Evolutionary conservation across 176 grass and related monocot species (phyloP), one percentile per base, ranked within the genome.

Genomic region (Urochloa ruziziensis): DNA sequence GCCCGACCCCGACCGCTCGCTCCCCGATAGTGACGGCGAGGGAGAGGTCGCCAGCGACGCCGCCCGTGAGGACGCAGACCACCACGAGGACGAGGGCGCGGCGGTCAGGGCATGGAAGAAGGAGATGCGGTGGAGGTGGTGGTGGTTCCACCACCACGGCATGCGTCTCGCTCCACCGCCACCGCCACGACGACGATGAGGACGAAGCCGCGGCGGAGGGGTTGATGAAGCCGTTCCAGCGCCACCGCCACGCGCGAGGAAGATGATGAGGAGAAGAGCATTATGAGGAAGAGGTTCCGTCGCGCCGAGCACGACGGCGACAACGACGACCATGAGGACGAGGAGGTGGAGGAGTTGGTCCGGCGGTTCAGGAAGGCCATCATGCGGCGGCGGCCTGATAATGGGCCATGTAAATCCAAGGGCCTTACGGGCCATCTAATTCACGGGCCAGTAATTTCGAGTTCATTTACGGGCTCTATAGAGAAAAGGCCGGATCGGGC

Each of bases 351-450:
- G 27, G 82, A 85, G 16, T 13, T 85, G 24, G 62, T 73, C 4
- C 58, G 52, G 77, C 54, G 2, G 12, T 84, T 74, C 43, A 85
- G 77, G 62, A 85, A 89, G 70, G 87, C 52, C 39, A 61, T 80
- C 60, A 40, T 28, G 62, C 52, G 32, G 70, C n/a, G n/a, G n/a
- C n/a, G n/a, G n/a, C n/a, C n/a, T n/a, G n/a, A n/a, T n/a, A n/a
- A n/a, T n/a, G n/a, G n/a, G n/a, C n/a, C n/a, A n/a, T n/a, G n/a
- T n/a, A n/a, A n/a, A n/a, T n/a, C n/a, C n/a, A n/a, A n/a, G n/a
- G n/a, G n/a, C n/a, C n/a, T n/a, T n/a, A n/a, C n/a, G n/a, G n/a
- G n/a, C n/a, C n/a, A n/a, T n/a, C n/a, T n/a, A n/a, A n/a, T n/a
- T n/a, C n/a, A n/a, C n/a, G n/a, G n/a, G n/a, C n/a, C n/a, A n/a